Evolutionary conservation across 2,329 filamentous ascomycete genomes (phyloP), one percentile per base, ranked within the genome.

Genomic region (Sphaerulina musiva): DNA sequence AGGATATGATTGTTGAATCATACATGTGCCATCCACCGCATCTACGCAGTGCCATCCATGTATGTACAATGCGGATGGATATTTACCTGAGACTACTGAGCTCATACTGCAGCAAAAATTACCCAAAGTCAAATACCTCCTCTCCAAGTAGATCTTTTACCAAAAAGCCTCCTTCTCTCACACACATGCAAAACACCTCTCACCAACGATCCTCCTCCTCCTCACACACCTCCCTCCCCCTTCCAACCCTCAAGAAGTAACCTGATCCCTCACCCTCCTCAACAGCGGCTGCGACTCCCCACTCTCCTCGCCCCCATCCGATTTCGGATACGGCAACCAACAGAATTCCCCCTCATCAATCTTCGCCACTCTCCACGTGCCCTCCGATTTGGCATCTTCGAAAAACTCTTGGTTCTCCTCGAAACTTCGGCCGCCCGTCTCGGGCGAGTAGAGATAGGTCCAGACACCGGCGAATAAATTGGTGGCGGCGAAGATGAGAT

Each of bases 371-470:
- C 71, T 68, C 80, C 81, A 84, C 3, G 70, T 77, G 3, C 73
- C 73, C 2, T 73, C 72, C 44, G 80, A 72, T 43, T 68, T 70
- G 2, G 80, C 80, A 54, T 76, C 74, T 48, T 73, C 70, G 61
- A 83, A 83, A 67, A 82, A 83, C 50, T 75, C 70, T 64, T 80
- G 78, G 57, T 83, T 83, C 60, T 82, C 80, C 57, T 82, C 80
- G 57, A 83, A 83, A 46, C 74, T 78, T 26, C 81, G 64, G 0
- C 80, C 78, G 0, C 80, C 80, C 11, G 74, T 80, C 65, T 83
- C 80, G 0, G 80, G 80, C 6, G 70, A 65, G 53, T 74, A 76
- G 1, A 76, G 56, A 60, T 73, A 82, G 0, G 80, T 82, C 76
- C 76, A 80, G 26, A 74, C 61, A 1, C 78, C 80, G 0, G 80